Percentiles rank a stretch among this genome's conserved stretches.
phyloP scores from a whole-genome alignment of 176 grass and related monocot species.

The Ampelocalamus luodianensis region DNA sequence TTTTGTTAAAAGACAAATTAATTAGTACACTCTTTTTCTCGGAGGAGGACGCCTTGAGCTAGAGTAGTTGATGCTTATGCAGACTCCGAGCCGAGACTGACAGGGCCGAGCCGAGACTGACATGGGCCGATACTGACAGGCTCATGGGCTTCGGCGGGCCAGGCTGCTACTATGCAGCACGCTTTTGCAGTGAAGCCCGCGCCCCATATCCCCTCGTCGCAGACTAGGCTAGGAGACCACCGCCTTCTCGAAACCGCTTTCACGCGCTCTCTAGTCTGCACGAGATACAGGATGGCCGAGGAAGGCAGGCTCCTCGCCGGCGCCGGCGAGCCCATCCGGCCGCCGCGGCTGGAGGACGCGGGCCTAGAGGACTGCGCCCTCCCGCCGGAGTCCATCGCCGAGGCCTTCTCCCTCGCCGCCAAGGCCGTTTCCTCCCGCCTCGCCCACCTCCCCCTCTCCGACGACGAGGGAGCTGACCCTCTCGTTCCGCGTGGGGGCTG shows the following conservation, averaged over 20 bases:
- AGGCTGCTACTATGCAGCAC: no score
- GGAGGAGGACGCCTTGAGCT: no score
- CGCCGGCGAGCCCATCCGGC: conserved; percentile 28
- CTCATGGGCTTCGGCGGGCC: no score
- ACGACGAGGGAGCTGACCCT: background rate
- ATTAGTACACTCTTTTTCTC: no score
- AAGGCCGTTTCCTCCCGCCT: conserved; percentile 46
- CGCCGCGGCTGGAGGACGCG: conserved; percentile 69
- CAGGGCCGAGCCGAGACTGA: no score
- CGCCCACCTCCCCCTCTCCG: conserved; percentile 23
- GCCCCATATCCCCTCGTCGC: no score
- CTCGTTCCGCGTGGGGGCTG: background rate
- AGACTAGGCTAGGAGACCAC: background rate
- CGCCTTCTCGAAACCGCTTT: background rate
- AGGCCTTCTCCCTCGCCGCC: conserved; percentile 79
- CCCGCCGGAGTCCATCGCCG: conserved; percentile 78
- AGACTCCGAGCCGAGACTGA: no score
- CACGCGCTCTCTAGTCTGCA: no score
- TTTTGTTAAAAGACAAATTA: no score
- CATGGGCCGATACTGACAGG: no score
- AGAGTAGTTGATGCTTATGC: no score
- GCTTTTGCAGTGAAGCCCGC: no score
- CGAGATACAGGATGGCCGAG: background rate
- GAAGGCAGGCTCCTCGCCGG: conserved; percentile 13
- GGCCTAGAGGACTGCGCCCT: conserved; percentile 89